These are phyloP conservation scores for Entoloma clypeatum DNA, from an alignment of 1,284 basidiomycete genomes.

Conservation along the genomic window DNA sequence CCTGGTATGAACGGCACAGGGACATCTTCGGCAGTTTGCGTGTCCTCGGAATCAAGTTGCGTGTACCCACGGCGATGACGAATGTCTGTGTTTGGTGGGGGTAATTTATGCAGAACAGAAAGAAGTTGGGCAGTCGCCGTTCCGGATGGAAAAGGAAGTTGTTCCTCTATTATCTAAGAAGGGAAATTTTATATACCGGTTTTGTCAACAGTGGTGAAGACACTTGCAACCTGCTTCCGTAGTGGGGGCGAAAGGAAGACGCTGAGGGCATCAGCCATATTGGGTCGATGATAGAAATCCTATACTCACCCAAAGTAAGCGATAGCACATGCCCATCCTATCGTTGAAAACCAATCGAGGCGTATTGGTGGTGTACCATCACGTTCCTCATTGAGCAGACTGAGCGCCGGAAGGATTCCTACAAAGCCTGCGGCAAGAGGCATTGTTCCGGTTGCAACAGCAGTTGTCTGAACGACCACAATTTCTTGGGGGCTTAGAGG, in stretches of 20 bases:
- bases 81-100: constrained; percentile 55
- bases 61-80: constrained; percentile 55
- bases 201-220: constrained; percentile 1
- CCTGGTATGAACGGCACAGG: constrained; percentile 13
- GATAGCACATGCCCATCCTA: constrained; percentile 83
- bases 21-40: constrained; percentile 19
- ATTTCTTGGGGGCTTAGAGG: constrained; percentile 87
- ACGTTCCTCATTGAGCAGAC: constrained; percentile 66
- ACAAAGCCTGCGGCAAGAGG: constrained; percentile 93
- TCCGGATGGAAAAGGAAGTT: constrained; percentile 90
- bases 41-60: constrained; percentile 32
- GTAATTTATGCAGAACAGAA: constrained; percentile 81
- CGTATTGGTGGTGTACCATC: constrained; percentile 79
- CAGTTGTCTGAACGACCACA: constrained; percentile 92
- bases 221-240: constrained; percentile 83
- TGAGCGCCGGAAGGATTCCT: constrained; percentile 89
- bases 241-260: constrained; percentile 94
- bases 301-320: constrained; percentile 85
- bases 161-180: constrained; percentile 83
- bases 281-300: not conserved
- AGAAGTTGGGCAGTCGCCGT: constrained; percentile 97
- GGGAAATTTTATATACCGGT: constrained; percentile 3
- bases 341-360: constrained; percentile 66
- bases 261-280: constrained; percentile 35
- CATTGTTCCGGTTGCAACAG: constrained; percentile 90